Conservation (phyloP, 495 filamentous ascomycete species). For the Aspergillus heteromorphus region DNA sequence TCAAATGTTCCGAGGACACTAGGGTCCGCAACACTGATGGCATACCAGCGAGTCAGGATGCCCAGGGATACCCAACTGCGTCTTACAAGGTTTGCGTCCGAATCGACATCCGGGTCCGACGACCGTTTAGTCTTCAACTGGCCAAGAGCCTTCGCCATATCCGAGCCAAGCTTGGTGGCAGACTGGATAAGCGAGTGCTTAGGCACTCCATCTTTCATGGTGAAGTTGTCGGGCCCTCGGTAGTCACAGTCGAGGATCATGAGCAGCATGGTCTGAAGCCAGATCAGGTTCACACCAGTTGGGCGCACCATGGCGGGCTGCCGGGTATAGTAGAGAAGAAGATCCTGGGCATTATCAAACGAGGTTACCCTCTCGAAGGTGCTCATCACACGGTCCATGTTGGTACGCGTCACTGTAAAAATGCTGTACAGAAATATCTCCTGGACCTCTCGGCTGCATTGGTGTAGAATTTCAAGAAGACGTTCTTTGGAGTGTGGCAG, state of each 20-base stretch:
- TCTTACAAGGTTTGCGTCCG: slow-evolving; percentile 63
- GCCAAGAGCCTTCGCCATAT: slow-evolving; percentile 37
- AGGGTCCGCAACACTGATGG: slow-evolving; percentile 60
- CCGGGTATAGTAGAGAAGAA: slow-evolving; percentile 51
- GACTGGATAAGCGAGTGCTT: slow-evolving; percentile 40
- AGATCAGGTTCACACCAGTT: slow-evolving; percentile 35
- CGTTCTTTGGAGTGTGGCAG: slow-evolving; percentile 61
- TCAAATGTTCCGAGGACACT: slow-evolving; percentile 49
- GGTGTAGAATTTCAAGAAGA: slow-evolving; percentile 55
- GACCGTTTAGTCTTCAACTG: slow-evolving; percentile 32
- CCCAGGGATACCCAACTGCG: slow-evolving; percentile 72
- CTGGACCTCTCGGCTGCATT: slow-evolving; percentile 55
- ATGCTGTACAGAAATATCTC: slow-evolving; percentile 70
- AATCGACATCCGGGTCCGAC: slow-evolving; percentile 53
- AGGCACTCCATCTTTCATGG: slow-evolving; percentile 37
- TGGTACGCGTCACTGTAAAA: slow-evolving; percentile 42
- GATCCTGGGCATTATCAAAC: slow-evolving; percentile 38
- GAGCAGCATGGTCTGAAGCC: slow-evolving; percentile 39
- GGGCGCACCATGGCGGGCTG: slow-evolving; percentile 36
- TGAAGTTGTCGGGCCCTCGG: slow-evolving; percentile 42
- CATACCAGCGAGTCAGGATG: slow-evolving; percentile 71
- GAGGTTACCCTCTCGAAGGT: slow-evolving; percentile 38
- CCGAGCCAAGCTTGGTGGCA: slow-evolving; percentile 36
- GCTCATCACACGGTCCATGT: slow-evolving; percentile 30
- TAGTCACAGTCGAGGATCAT: slow-evolving; percentile 43